Conservation (phyloP, 2,329 filamentous ascomycete species). For the Fusarium redolens region DNA sequence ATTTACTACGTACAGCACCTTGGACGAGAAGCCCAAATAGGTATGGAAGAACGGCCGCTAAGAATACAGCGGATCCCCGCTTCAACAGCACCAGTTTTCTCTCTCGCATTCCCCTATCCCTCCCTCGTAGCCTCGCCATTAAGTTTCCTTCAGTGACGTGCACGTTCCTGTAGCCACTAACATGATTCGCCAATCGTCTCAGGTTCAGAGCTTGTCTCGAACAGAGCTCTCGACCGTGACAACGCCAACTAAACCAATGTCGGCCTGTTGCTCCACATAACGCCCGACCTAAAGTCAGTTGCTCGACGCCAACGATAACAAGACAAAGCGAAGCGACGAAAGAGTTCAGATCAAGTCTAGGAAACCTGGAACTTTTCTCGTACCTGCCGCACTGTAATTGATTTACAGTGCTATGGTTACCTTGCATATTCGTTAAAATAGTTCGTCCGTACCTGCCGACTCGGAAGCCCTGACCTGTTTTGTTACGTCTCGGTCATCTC, state of each 20-base stretch:
- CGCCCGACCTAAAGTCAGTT: slow-evolving; percentile 21
- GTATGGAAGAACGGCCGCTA: slow-evolving; percentile 25
- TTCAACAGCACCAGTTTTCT: slow-evolving; percentile 6
- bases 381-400: neutral
- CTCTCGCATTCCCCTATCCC: neutral
- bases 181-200: slow-evolving; percentile 33
- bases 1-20: neutral
- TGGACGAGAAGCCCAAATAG: neutral
- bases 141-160: slow-evolving; percentile 30
- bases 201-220: slow-evolving; percentile 31
- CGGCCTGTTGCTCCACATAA: slow-evolving; percentile 23
- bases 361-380: slow-evolving; percentile 16
- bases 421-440: slow-evolving; percentile 7
- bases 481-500: slow-evolving; percentile 18
- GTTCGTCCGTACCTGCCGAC: slow-evolving; percentile 16
- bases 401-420: neutral
- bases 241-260: slow-evolving; percentile 18
- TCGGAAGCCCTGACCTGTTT: slow-evolving; percentile 12
- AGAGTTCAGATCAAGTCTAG: slow-evolving; percentile 20
- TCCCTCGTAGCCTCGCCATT: slow-evolving; percentile 6
- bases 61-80: slow-evolving; percentile 17
- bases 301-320: slow-evolving; percentile 23
- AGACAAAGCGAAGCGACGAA: slow-evolving; percentile 3
- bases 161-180: slow-evolving; percentile 25
- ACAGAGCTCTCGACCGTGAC: slow-evolving; percentile 17